These are phyloP conservation scores for Aureobasidium sp. DNA, from an alignment of 2,329 filamentous ascomycete species.

Conservation along the genomic window DNA sequence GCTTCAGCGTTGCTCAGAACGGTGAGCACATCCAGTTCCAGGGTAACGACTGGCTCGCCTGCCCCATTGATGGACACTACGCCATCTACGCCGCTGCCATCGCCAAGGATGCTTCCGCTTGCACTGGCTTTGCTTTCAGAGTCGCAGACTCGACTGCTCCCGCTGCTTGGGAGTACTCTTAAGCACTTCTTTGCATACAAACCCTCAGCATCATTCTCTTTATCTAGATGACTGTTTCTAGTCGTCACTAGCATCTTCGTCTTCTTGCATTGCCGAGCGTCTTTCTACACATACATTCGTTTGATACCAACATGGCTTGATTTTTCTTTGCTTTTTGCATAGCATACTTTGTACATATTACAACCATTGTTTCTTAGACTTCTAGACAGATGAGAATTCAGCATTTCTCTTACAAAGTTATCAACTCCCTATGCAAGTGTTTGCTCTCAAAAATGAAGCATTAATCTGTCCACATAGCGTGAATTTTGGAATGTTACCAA, in stretches of 20 bases:
- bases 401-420: no score
- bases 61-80: constrained; percentile 10
- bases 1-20: constrained; percentile 15
- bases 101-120: not conserved
- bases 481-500: no score
- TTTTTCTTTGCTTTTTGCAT: no score
- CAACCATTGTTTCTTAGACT: no score
- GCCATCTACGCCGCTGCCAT: constrained; percentile 12
- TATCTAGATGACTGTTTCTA: not conserved
- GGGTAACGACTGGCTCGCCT: constrained; percentile 16
- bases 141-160: constrained; percentile 21
- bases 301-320: no score
- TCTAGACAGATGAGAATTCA: no score
- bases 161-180: constrained; percentile 13
- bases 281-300: no score
- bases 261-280: not conserved
- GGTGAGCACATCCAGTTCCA: constrained; percentile 13
- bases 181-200: not conserved
- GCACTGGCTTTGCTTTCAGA: constrained; percentile 16
- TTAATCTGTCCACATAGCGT: no score
- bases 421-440: no score
- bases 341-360: no score
- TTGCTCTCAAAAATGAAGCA: no score
- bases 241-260: not conserved
- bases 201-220: not conserved